These are phyloP conservation scores for Termitomyces sp. DNA, from an alignment of 768 basidiomycete genomes.

Conservation along the genomic window DNA sequence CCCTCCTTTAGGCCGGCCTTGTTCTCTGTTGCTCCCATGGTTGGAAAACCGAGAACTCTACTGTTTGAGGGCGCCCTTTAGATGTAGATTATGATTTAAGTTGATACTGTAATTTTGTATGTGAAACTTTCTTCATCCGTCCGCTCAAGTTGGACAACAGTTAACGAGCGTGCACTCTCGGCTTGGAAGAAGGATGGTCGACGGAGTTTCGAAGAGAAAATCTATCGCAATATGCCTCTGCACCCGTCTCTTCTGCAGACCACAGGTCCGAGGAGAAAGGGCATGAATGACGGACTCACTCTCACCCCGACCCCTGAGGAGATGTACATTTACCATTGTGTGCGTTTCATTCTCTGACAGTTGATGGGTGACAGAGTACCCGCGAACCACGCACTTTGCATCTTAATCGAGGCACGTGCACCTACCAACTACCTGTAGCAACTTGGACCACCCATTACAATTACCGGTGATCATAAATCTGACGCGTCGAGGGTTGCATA, in stretches of 20 bases:
- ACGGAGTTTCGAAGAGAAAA: background rate
- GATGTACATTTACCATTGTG: background rate
- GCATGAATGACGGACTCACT: background rate
- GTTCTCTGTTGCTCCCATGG: constrained; percentile 34
- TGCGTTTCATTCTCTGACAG: background rate
- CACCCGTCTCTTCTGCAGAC: background rate
- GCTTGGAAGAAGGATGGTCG: background rate
- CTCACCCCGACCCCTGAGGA: background rate
- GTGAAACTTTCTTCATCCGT: background rate
- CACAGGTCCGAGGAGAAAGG: background rate
- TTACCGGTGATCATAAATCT: background rate
- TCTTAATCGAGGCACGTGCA: background rate
- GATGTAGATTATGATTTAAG: constrained; percentile 3
- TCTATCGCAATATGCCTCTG: background rate
- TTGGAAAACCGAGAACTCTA: constrained; percentile 44
- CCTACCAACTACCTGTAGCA: background rate
- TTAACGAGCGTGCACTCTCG: background rate
- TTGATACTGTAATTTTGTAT: constrained; percentile 7
- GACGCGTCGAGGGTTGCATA: background rate
- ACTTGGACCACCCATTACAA: background rate
- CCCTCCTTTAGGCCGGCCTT: constrained; percentile 38
- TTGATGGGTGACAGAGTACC: background rate
- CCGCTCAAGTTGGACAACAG: background rate
- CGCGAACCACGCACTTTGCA: background rate
- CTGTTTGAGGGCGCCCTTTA: constrained; percentile 44